Conservation (phyloP, 148 eudicot species). For the Chenopodium album region DNA sequence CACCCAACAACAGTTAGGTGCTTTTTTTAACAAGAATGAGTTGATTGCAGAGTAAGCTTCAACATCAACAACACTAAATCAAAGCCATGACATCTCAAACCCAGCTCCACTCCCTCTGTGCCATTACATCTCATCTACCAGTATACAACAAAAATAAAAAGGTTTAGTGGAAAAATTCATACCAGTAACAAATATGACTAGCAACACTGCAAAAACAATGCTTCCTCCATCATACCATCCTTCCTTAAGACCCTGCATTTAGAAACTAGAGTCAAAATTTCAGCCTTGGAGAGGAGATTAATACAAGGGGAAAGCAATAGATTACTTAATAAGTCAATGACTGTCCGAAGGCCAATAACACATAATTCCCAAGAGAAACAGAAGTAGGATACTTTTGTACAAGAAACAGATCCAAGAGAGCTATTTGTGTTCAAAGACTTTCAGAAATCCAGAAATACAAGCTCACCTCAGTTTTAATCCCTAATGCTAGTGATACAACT, state of each 20-base stretch:
- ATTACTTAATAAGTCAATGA: not conserved
- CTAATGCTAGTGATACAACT: constrained; percentile 63
- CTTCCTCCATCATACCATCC: constrained; percentile 99
- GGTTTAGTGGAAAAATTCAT: not conserved
- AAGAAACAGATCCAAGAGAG: not conserved
- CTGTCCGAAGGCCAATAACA: not conserved
- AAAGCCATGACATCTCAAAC: not conserved
- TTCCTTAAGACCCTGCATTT: constrained; percentile 58
- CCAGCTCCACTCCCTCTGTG: not conserved
- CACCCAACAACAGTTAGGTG: not conserved
- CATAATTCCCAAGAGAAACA: not conserved
- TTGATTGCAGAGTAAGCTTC: not conserved
- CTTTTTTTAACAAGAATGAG: not conserved
- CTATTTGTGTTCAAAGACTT: not conserved
- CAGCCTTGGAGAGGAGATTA: not conserved
- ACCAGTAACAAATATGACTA: constrained; percentile 88
- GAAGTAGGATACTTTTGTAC: not conserved
- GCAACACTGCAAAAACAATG: constrained; percentile 85
- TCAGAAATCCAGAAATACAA: not conserved
- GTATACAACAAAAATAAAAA: not conserved
- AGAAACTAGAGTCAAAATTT: constrained; percentile 4
- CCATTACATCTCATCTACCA: not conserved
- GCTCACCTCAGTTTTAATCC: constrained; percentile 84
- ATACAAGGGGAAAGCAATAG: not conserved
- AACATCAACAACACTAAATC: not conserved